phyloP scores from a whole-genome alignment of 2,329 filamentous ascomycete species.

The Mariannaea elegans region DNA sequence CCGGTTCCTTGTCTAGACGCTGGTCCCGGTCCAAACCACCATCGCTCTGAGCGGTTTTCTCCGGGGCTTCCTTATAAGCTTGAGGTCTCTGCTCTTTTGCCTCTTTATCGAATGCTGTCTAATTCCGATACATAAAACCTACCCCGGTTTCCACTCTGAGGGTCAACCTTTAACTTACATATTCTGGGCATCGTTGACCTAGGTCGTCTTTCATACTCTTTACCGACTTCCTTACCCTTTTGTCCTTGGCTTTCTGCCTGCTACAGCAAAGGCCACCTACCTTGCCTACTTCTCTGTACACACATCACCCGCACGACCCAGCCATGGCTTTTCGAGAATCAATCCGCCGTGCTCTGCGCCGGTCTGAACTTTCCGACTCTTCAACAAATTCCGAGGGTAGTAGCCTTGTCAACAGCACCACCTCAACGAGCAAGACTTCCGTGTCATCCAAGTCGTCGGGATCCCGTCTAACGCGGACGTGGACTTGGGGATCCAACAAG shows the following conservation, averaged over 20 bases:
- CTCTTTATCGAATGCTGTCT: background rate
- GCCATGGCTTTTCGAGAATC: slow-evolving; percentile 54
- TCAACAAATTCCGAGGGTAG: slow-evolving; percentile 46
- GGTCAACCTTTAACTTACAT: background rate
- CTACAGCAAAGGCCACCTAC: slow-evolving; percentile 8
- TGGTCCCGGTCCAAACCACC: slow-evolving; percentile 35
- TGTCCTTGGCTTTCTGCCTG: background rate
- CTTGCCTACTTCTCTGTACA: background rate
- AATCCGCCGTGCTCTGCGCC: slow-evolving; percentile 51
- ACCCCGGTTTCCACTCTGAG: background rate
- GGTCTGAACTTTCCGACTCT: slow-evolving; percentile 42
- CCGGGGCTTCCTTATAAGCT: slow-evolving; percentile 25
- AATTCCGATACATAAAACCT: slow-evolving; percentile 8
- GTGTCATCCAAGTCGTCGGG: slow-evolving; percentile 44
- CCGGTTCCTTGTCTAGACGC: slow-evolving; percentile 23
- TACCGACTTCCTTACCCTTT: background rate
- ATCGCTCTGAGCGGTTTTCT: slow-evolving; percentile 40
- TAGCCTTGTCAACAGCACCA: slow-evolving; percentile 31
- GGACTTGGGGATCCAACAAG: slow-evolving; percentile 44
- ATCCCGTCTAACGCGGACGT: slow-evolving; percentile 41
- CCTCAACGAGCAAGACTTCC: slow-evolving; percentile 42
- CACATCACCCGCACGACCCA: slow-evolving; percentile 13
- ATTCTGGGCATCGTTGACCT: background rate
- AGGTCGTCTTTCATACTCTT: too few relatives aligned
- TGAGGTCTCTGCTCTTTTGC: slow-evolving; percentile 8